Conservation (phyloP, 352 stramenopile species). For the Pythium aquatile region DNA sequence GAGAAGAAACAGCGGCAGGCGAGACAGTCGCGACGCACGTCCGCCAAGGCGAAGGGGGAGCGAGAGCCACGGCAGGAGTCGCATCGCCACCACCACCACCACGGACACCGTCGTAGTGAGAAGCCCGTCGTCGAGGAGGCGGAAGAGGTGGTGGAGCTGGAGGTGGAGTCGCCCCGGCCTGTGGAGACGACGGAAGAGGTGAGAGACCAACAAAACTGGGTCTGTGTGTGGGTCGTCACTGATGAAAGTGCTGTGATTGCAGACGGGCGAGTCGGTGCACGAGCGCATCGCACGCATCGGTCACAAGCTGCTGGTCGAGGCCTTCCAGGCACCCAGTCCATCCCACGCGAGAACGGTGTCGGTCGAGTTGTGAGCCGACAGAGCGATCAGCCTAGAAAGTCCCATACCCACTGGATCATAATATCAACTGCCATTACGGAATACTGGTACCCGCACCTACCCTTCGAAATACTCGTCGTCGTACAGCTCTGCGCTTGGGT, state of each 20-base stretch:
- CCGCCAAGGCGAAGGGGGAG: neutral
- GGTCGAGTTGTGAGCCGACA: slow-evolving; percentile 1
- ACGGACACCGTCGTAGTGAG: slow-evolving; percentile 1
- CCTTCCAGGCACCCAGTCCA: slow-evolving; percentile 33
- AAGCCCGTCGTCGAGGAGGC: neutral
- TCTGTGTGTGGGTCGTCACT: neutral
- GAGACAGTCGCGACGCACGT: neutral
- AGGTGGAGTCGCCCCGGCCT: neutral
- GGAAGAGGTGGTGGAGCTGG: neutral
- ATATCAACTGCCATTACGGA: slow-evolving; percentile 2
- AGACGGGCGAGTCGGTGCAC: slow-evolving; percentile 34
- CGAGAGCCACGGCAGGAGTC: slow-evolving; percentile 23
- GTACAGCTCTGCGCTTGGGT: slow-evolving; percentile 24
- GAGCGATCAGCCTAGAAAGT: neutral
- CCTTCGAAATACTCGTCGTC: slow-evolving; percentile 32
- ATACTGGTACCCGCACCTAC: slow-evolving; percentile 4
- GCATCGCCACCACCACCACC: slow-evolving; percentile 10
- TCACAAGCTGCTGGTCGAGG: slow-evolving; percentile 64
- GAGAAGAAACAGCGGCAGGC: slow-evolving; percentile 9
- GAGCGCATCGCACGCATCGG: slow-evolving; percentile 70
- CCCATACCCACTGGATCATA: neutral
- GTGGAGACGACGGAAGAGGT: slow-evolving; percentile 1
- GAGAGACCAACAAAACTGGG: neutral
- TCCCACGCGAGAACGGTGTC: neutral
- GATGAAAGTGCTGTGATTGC: neutral